phyloP scores from a whole-genome alignment of 176 grass and related monocot species.

The Dactylis glomerata region DNA sequence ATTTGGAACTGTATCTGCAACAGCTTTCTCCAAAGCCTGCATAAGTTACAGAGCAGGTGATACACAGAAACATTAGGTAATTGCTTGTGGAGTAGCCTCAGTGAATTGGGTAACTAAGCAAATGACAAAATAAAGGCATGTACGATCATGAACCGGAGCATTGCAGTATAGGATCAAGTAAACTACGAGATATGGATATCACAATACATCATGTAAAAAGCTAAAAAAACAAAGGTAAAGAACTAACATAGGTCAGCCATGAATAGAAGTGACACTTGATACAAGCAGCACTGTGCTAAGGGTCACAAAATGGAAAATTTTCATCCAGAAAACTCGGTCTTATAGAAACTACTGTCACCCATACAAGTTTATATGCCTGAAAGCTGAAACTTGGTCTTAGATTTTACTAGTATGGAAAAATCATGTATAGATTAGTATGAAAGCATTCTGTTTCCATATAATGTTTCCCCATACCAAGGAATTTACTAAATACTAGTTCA shows the following conservation, averaged over 20 bases:
- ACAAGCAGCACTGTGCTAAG: constrained; percentile 10
- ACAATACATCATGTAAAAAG: constrained; percentile 11
- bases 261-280: constrained; percentile 18
- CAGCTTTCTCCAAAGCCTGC: constrained; percentile 92
- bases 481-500: neutral
- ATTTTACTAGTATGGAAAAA: neutral
- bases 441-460: constrained; percentile 2
- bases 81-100: neutral
- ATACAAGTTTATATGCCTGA: neutral
- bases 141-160: constrained; percentile 3
- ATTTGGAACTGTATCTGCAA: constrained; percentile 62
- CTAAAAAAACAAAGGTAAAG: neutral
- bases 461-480: neutral
- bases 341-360: neutral
- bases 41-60: constrained; percentile 24
- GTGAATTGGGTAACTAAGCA: constrained; percentile 5
- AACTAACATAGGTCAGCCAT: neutral
- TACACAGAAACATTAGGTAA: constrained; percentile 22
- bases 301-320: neutral
- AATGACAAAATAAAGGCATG: constrained; percentile 6
- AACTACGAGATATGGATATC: constrained; percentile 1
- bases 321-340: neutral
- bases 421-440: neutral
- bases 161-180: neutral
- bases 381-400: neutral